A percentile compares a stretch with the other conserved stretches of the same genome.
phyloP scores from a whole-genome alignment of 306 rosid genomes.

The Cotoneaster glaucophyllus region DNA sequence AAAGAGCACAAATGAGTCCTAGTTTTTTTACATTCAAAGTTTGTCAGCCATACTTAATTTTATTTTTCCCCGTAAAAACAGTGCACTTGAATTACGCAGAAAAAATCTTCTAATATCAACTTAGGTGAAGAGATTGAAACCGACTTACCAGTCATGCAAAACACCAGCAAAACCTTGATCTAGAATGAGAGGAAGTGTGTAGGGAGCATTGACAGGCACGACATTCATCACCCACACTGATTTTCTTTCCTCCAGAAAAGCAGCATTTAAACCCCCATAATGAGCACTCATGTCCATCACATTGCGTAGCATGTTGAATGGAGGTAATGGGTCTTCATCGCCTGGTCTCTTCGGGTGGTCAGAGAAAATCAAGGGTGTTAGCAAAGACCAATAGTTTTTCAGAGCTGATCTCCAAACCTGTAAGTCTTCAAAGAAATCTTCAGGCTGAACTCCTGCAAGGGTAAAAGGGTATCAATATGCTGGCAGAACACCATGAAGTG shows the following conservation, averaged over 20 bases:
- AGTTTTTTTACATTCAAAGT: neutral
- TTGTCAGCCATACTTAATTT: neutral
- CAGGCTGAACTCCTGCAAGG: conserved; percentile 76
- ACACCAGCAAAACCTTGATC: conserved; percentile 91
- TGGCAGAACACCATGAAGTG: conserved; percentile 11
- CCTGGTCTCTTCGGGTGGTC: conserved; percentile 99
- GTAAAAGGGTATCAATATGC: conserved; percentile 28
- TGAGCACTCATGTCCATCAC: conserved; percentile 94
- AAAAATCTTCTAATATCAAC: neutral
- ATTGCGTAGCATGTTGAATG: conserved; percentile 94
- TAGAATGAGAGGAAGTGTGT: conserved; percentile 84
- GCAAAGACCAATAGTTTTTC: conserved; percentile 84
- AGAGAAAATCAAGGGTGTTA: conserved; percentile 93
- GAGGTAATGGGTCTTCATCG: conserved; percentile 98
- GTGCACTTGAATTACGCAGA: neutral
- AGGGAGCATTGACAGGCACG: conserved; percentile 63
- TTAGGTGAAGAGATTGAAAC: conserved; percentile 7
- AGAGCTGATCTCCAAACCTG: conserved; percentile 72
- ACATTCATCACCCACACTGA: conserved; percentile 97
- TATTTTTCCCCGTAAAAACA: neutral
- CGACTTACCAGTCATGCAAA: conserved; percentile 85
- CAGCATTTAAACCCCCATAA: conserved; percentile 87
- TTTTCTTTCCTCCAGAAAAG: conserved; percentile 79
- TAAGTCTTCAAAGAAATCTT: conserved; percentile 72
- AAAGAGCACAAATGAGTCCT: neutral